phyloP scores from a whole-genome alignment of 306 rosid species.

The Cucurbita maxima region DNA sequence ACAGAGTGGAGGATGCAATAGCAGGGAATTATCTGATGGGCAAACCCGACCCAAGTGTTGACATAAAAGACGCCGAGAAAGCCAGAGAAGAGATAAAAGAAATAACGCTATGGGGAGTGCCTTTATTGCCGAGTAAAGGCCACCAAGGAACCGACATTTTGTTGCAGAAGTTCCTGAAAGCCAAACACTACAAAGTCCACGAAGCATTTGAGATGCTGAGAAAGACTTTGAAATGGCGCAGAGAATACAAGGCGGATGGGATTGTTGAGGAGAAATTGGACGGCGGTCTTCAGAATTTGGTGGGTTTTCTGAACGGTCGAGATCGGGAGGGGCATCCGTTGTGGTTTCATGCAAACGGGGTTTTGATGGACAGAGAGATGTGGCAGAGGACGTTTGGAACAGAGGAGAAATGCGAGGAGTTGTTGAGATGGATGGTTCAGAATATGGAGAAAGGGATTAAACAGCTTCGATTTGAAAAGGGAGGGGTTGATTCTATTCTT shows the following conservation, averaged over 20 bases:
- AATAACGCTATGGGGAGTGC: conserved; percentile 61
- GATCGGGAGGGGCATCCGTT: conserved; percentile 65
- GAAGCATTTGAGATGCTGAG: conserved; percentile 63
- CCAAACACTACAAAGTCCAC: conserved; percentile 39
- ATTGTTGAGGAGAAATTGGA: conserved; percentile 29
- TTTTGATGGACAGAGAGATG: conserved; percentile 25
- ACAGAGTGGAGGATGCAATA: conserved; percentile 58
- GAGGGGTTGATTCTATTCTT: conserved; percentile 44
- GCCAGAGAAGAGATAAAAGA: conserved; percentile 23
- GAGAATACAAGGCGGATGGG: conserved; percentile 18
- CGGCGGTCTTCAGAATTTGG: conserved; percentile 19
- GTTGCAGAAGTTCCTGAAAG: conserved; percentile 55
- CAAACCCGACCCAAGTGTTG: conserved; percentile 7
- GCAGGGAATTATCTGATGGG: conserved; percentile 39
- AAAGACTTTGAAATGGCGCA: conserved; percentile 51
- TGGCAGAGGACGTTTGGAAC: conserved; percentile 29
- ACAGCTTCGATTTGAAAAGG: conserved; percentile 33
- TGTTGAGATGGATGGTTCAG: conserved; percentile 52
- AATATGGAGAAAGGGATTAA: conserved; percentile 37
- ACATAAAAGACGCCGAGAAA: background rate
- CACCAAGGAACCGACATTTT: conserved; percentile 55
- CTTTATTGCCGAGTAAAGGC: conserved; percentile 65
- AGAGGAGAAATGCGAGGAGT: conserved; percentile 23
- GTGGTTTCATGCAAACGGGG: conserved; percentile 27
- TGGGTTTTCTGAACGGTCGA: conserved; percentile 15